phyloP scores from a whole-genome alignment of 1,284 basidiomycete species.

The Puccinia coronata region DNA sequence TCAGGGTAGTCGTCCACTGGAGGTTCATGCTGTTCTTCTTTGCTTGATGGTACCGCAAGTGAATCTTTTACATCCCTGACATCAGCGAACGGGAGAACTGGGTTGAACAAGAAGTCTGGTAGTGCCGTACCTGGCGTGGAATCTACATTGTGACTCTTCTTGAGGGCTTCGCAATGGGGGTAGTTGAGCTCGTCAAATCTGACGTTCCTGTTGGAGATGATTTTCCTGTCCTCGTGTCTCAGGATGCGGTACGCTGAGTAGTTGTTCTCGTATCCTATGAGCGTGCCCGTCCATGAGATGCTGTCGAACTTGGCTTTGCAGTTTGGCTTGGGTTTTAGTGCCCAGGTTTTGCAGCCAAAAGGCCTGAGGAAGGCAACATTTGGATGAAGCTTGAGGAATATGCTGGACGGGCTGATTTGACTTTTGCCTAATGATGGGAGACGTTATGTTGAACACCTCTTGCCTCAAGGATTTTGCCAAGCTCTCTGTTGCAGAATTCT shows the following conservation, averaged over 20 bases:
- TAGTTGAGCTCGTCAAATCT: background rate
- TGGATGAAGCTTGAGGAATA: background rate
- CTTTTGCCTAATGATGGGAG: background rate
- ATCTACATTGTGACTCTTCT: background rate
- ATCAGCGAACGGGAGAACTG: background rate
- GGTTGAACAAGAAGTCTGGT: background rate
- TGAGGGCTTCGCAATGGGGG: background rate
- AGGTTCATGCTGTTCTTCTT: too few species aligned
- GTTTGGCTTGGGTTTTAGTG: background rate
- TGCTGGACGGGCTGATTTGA: background rate
- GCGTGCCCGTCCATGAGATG: background rate
- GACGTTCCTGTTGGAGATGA: background rate
- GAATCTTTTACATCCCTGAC: too few species aligned
- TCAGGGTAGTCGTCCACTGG: too few species aligned
- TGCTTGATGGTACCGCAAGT: too few species aligned
- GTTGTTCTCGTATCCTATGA: background rate
- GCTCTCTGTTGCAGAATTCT: too few species aligned
- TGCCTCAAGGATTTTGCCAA: background rate
- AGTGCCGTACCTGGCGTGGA: background rate
- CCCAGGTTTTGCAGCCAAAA: background rate
- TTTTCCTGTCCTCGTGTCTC: background rate
- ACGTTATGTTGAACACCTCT: background rate
- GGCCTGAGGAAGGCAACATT: background rate
- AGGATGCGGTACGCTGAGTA: background rate
- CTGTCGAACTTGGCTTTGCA: background rate